Evolutionary conservation across 176 grass and related monocot species (phyloP).

Genomic region (Thalia dealbata): DNA sequence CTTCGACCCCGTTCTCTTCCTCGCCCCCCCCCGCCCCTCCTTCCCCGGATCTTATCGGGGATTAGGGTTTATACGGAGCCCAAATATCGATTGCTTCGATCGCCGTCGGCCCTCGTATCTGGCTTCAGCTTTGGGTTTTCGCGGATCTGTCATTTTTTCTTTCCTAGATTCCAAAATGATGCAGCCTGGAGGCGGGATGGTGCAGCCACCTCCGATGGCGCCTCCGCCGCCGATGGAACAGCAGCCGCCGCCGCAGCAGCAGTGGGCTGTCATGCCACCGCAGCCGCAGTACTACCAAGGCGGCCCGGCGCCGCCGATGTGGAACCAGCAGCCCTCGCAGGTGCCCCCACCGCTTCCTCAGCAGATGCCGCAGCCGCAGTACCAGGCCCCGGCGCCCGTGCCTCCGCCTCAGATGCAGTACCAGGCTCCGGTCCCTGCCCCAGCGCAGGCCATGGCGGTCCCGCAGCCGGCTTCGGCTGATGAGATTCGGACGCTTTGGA

Average conservation of each 20-base stretch:
- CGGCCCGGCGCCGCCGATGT: constrained; percentile 14
- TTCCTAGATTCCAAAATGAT: constrained; percentile 7
- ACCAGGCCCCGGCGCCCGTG: constrained; percentile 3
- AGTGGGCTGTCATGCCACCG: constrained; percentile 9
- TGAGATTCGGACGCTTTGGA: constrained; percentile 58
- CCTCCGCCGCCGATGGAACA: neutral
- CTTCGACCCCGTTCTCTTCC: neutral
- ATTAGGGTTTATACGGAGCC: neutral
- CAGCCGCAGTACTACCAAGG: constrained; percentile 14
- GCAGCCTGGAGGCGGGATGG: constrained; percentile 19
- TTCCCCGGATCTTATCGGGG: neutral
- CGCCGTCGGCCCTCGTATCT: neutral
- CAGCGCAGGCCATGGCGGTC: neutral
- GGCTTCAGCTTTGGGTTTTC: neutral
- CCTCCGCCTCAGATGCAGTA: constrained; percentile 7
- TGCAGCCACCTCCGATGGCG: neutral
- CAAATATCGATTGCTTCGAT: neutral
- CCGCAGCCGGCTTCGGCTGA: constrained; percentile 10
- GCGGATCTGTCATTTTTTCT: neutral
- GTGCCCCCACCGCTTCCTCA: constrained; percentile 14
- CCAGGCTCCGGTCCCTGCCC: neutral
- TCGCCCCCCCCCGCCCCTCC: too few relatives aligned
- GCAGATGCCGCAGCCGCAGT: constrained; percentile 5
- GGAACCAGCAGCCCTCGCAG: constrained; percentile 21
- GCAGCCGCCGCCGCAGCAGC: constrained; percentile 11